phyloP scores from a whole-genome alignment of 2,329 filamentous ascomycete genomes.

The Stagonosporopsis chrysanthemi region DNA sequence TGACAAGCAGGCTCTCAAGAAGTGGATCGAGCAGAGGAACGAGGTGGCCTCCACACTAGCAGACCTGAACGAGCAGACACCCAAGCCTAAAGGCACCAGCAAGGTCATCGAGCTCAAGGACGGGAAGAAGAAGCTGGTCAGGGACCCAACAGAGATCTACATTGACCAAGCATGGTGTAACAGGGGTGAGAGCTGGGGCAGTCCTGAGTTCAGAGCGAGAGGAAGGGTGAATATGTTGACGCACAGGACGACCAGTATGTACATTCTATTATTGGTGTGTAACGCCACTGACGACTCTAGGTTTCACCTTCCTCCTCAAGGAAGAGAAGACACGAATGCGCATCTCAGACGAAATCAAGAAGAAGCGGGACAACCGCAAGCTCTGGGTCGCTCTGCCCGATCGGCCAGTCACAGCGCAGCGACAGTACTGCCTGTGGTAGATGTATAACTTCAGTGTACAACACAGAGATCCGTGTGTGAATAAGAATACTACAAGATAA shows the following conservation, averaged over 20 bases:
- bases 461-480: slow-evolving; percentile 14
- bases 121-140: slow-evolving; percentile 73
- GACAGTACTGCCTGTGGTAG: slow-evolving; percentile 93
- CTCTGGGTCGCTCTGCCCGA: slow-evolving; percentile 91
- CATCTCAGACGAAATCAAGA: slow-evolving; percentile 77
- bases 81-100: slow-evolving; percentile 54
- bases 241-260: slow-evolving; percentile 78
- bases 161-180: slow-evolving; percentile 94
- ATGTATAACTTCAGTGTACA: slow-evolving; percentile 8
- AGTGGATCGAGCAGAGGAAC: slow-evolving; percentile 29
- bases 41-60: slow-evolving; percentile 18
- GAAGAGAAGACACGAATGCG: slow-evolving; percentile 91
- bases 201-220: slow-evolving; percentile 76
- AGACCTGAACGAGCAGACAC: slow-evolving; percentile 19
- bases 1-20: slow-evolving; percentile 28
- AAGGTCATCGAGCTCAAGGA: slow-evolving; percentile 72
- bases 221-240: slow-evolving; percentile 73
- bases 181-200: slow-evolving; percentile 62
- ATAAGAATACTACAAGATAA: slow-evolving; percentile 7
- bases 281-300: slow-evolving; percentile 53
- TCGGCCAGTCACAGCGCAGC: slow-evolving; percentile 80
- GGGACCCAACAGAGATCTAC: slow-evolving; percentile 83
- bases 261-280: too few relatives aligned
- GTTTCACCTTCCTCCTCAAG: slow-evolving; percentile 82
- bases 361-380: slow-evolving; percentile 75